A percentile compares a stretch with the other conserved stretches of the same genome.
Evolutionary conservation across 208 protist species (phyloP).

Genomic region (Acanthamoeba triangularis): DNA sequence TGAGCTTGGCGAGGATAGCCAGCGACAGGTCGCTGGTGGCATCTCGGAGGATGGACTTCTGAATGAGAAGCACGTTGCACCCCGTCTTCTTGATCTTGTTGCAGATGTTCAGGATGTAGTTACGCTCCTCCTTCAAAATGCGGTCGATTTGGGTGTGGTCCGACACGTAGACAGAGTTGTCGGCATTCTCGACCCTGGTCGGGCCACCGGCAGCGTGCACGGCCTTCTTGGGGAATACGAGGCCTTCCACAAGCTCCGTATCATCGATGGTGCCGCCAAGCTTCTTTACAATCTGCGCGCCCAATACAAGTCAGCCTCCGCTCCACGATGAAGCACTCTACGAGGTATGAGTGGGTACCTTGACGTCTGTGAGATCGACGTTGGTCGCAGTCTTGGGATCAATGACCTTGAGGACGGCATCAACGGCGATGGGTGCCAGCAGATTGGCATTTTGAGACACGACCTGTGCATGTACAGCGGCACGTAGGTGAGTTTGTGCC

Average conservation of each 20-base stretch:
- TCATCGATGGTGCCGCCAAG: constrained; percentile 99
- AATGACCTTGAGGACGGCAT: constrained; percentile 96
- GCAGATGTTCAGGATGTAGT: constrained; percentile 98
- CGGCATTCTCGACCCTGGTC: constrained; percentile 96
- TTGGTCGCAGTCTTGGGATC: constrained; percentile 94
- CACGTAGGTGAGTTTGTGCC: not conserved
- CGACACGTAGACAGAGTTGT: constrained; percentile 97
- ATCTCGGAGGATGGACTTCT: constrained; percentile 99
- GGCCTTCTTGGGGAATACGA: constrained; percentile 96
- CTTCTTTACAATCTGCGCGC: constrained; percentile 88
- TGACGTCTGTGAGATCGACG: constrained; percentile 98
- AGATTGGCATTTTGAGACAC: constrained; percentile 97
- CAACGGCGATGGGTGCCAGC: constrained; percentile 99
- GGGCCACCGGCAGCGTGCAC: constrained; percentile 95
- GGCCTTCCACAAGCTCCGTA: constrained; percentile 96
- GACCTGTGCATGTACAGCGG: constrained; percentile 77
- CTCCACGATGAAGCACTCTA: not conserved
- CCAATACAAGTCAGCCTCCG: not conserved
- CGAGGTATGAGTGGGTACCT: constrained; percentile 86
- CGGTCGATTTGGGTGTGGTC: constrained; percentile 99
- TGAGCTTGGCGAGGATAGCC: constrained; percentile 99
- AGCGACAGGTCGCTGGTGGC: constrained; percentile 98
- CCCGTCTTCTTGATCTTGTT: constrained; percentile 98
- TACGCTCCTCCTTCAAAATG: constrained; percentile 98
- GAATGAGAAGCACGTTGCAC: constrained; percentile 99